phyloP scores from a whole-genome alignment of 1,284 basidiomycete species.

The Uromyces viciae-fabae region DNA sequence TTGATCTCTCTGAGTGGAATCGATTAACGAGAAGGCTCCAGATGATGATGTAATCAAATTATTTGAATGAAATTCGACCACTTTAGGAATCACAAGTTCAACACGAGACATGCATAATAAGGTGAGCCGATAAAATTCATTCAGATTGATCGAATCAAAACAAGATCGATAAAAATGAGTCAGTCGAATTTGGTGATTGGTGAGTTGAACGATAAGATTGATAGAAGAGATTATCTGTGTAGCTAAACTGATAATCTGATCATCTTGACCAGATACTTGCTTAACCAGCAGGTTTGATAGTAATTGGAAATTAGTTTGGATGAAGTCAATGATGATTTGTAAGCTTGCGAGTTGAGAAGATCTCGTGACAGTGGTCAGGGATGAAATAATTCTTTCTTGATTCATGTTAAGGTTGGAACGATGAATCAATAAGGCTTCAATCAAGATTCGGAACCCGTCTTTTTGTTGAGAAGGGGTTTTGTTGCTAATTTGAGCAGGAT shows the following conservation, averaged over 20 bases:
- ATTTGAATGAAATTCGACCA: slow-evolving; percentile 5
- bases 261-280: slow-evolving; percentile 17
- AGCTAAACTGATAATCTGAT: not conserved
- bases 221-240: not conserved
- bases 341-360: not conserved
- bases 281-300: slow-evolving; percentile 7
- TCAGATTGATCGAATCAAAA: not conserved
- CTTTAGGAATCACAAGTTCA: slow-evolving; percentile 17
- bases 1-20: not conserved
- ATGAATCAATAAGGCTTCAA: slow-evolving; percentile 4
- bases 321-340: not conserved
- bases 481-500: not conserved
- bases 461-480: not conserved
- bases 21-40: not conserved
- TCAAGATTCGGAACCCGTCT: not conserved
- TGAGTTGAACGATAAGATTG: not conserved
- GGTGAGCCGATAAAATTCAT: not conserved
- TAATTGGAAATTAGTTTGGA: not conserved
- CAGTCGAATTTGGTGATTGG: not conserved
- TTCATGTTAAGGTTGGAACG: not conserved
- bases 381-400: not conserved
- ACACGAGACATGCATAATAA: not conserved
- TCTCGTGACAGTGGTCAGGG: not conserved
- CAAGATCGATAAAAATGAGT: slow-evolving; percentile 4
- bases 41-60: not conserved